Evolutionary conservation across 441 rosid species (phyloP), one percentile per base, ranked within the genome.

Genomic region (Populus hybrid): DNA sequence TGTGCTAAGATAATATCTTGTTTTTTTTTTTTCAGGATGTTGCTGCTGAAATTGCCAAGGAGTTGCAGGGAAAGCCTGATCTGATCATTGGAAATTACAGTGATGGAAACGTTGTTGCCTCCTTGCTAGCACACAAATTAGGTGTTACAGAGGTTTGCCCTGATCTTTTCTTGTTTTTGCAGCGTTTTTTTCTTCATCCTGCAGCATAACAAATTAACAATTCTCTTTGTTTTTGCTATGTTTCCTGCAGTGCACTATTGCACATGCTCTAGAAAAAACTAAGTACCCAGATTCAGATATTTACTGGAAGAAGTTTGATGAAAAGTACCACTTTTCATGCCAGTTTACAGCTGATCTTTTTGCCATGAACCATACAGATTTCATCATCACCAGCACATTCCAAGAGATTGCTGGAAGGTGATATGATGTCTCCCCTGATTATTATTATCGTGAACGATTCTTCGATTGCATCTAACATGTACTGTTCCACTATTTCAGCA

Each of bases 381-480:
- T 95, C 86, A 95, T 95, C 79, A 95, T 95, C 92, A 95, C 99
- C 80, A 93, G 99, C 82, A 95, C 98, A 63, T 93, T 89, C 90
- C 99, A 95, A 80, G 99, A 95, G 79, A 95, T 95, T 77, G 99
- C 99, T 78, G 99, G 99, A 89, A 95, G 97, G 99, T 95, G 64
- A 75, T 69, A 67, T 59, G 14, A 3, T 40, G 11, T n/a, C 34
- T 16, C 11, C 63, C 34, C 61, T 10, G 30, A 68, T 67, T 40
- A 20, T 14, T 65, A 34, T 24, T 18, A 1, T 23, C 3, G 12
- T 40, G 38, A 28, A 36, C 6, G 42, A 30, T 28, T 8, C 57
- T n/a, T 73, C 1, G 14, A 8, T 70, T 24, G 23, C 70, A 36
- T 67, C 28, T 70, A 35, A 38, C 18, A 68, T 20, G 23, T 73